Evolutionary conservation across 306 rosid genomes (phyloP), one percentile per base, ranked within the genome.

Genomic region (Gynostemma pentaphyllum): DNA sequence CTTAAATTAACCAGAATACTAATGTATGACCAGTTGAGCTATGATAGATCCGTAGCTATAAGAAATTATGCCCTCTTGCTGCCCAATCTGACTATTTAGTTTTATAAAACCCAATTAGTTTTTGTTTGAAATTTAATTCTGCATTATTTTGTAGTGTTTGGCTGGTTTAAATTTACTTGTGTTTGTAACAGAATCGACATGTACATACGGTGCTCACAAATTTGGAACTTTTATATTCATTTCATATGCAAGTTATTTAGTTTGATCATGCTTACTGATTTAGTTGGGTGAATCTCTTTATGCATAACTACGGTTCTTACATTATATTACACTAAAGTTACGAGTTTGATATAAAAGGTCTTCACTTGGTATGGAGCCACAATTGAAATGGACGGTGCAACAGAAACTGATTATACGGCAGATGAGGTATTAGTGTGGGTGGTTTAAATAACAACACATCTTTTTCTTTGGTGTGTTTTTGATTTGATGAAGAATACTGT

Each of bases 321-420:
- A 21, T 52, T 56, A 10, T 21, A 11, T 23, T 65, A 14, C 26
- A 41, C 48, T 21, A n/a, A 37, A 14, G 48, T 39, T 15, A 26
- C 15, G 10, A 29, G 32, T 18, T 68, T 40, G 27, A n/a, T 41
- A 37, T 66, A 42, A 72, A 68, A 87, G 95, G 92, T 86, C 1
- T 92, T 92, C 71, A 82, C 94, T 62, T 92, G 95, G 96, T 79
- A 80, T 64, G 98, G 98, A 63, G 96, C 96, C 24, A 88, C 98
- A 19, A 72, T 92, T 70, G 98, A 92, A 78, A 66, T 88, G 90
- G 96, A 92, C 40, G 98, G 96, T 16, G 18, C 74, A n/a, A 88
- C 96, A 1, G 95, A 92, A 73, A 84, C 88, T 46, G 96, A 82
- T 70, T 92, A 92, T 71, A 75, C 89, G 8, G 98, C 94, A 0